Base-by-base conservation (phyloP, 2,329 filamentous ascomycete species). In the Teratosphaeria zuluensis region DNA sequence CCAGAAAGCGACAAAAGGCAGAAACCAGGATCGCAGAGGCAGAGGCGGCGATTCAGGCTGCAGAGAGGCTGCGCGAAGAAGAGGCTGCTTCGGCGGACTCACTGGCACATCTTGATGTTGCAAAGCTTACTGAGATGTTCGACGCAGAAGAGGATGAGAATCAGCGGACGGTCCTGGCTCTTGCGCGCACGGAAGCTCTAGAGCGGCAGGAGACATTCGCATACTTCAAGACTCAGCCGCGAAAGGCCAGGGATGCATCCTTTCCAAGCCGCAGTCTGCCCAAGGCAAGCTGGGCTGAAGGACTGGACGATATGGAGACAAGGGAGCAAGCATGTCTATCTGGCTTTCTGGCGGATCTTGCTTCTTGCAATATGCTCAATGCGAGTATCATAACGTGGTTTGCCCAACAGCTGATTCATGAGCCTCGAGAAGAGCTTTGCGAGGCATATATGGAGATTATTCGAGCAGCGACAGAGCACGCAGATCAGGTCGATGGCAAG, bases 141-240 rank as follows among this genome's bases (percentile, higher is more conserved):
- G 62, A 54, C 9, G 64, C 66, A 9, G 66, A 65, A 16, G 74
- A 73, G 48, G 75, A 77, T 19, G 69, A 75, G 24, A 76, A 78
- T 31, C 76, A 79, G 59, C 80, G 80, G 62, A 72, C 86, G 32
- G 74, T 80, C 60, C 74, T 78, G 61, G 84, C 84, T 42, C 78
- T 88, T 64, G 75, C 78, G 61, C 77, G 84, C 64, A 87, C 84
- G 1, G 84, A 86, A 66, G 82, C 81, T 31, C 74, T 82, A 48
- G 74, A 80, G 21, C 69, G 74, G 16, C 76, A 80, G n/a, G 76
- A 77, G 56, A 71, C 72, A 4, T 88, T 82, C 75, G 76, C 79
- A 56, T 86, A 87, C 67, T 87, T 85, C 63, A 72, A 75, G 4
- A 57, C 59, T 16, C 42, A 53, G 56, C 54, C 53, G 56, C 51